These are phyloP conservation scores for Seiridium cupressi DNA, from an alignment of 2,329 filamentous ascomycete species.

Conservation along the genomic window DNA sequence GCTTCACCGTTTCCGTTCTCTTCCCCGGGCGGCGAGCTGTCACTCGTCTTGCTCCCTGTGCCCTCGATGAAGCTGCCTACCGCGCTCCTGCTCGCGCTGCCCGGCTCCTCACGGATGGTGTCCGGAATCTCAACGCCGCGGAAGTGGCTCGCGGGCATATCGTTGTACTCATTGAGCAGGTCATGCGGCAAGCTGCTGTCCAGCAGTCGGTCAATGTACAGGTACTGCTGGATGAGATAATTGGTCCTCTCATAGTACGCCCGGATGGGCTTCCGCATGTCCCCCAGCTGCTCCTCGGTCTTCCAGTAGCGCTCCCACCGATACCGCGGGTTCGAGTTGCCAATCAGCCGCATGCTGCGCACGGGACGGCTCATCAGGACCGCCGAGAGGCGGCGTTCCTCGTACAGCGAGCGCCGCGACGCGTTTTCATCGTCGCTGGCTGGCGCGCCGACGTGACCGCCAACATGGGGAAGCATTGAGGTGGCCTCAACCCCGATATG, in stretches of 20 bases:
- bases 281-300: conserved; percentile 68
- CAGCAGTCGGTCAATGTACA: conserved; percentile 87
- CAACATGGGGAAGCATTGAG: not conserved
- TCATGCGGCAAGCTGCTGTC: conserved; percentile 92
- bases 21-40: not conserved
- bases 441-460: not conserved
- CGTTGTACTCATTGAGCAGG: conserved; percentile 84
- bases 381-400: conserved; percentile 58
- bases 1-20: not conserved
- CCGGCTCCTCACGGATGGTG: conserved; percentile 72
- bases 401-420: conserved; percentile 41
- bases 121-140: conserved; percentile 61
- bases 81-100: conserved; percentile 29
- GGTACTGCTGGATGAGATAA: conserved; percentile 83
- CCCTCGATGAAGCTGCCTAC: conserved; percentile 16
- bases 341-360: conserved; percentile 83
- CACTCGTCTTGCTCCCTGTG: not conserved
- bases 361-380: conserved; percentile 69
- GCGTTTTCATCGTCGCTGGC: conserved; percentile 37
- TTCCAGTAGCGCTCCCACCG: conserved; percentile 87
- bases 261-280: conserved; percentile 73
- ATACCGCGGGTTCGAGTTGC: conserved; percentile 82
- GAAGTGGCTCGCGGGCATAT: conserved; percentile 55
- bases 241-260: conserved; percentile 90
- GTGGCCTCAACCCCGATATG: conserved; percentile 11